Evolutionary conservation across 495 filamentous ascomycete genomes (phyloP), one percentile per base, ranked within the genome.

Genomic region (Astrothelium macrocarpum): DNA sequence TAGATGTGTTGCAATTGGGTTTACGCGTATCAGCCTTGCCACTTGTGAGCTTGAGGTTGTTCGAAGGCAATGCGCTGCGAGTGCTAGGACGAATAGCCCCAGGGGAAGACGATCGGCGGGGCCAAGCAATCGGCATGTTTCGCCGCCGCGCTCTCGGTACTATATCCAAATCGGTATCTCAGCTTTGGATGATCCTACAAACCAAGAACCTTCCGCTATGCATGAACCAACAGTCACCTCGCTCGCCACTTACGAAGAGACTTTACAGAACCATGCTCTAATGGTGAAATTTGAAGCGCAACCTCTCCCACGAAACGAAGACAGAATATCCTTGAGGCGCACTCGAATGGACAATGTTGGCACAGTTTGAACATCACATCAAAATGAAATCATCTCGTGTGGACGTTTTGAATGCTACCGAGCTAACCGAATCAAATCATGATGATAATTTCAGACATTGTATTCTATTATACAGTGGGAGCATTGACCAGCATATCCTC

Each of bases 51-150:
- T 20, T 20, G 16, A 1, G 11, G 45, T 20, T n/a, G 23, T 20
- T 49, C 14, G 14, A 49, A 49, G 45, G 45, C n/a, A n/a, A 49
- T 49, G 12, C 45, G 16, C 23, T n/a, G n/a, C 45, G 45, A n/a
- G 45, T 20, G 45, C 45, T 49, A 49, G 45, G 45, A 49, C 45
- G n/a, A n/a, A 49, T 49, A n/a, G 45, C n/a, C n/a, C n/a, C n/a
- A n/a, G n/a, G n/a, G n/a, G n/a, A n/a, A n/a, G n/a, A n/a, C n/a
- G n/a, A n/a, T n/a, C n/a, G 14, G 5, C 34, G 5, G 34, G 5
- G 34, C 34, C 34, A 39, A 39, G 34, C 5, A 39, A 39, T 39
- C 34, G 34, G 34, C 14, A 14, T 39, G 34, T 39, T 14, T 39
- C 34, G 34, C 34, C n/a, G n/a, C n/a, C 34, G 34, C 34, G 34